Conservation (phyloP, 768 basidiomycete genomes). For the Rhodotorula toruloides region DNA sequence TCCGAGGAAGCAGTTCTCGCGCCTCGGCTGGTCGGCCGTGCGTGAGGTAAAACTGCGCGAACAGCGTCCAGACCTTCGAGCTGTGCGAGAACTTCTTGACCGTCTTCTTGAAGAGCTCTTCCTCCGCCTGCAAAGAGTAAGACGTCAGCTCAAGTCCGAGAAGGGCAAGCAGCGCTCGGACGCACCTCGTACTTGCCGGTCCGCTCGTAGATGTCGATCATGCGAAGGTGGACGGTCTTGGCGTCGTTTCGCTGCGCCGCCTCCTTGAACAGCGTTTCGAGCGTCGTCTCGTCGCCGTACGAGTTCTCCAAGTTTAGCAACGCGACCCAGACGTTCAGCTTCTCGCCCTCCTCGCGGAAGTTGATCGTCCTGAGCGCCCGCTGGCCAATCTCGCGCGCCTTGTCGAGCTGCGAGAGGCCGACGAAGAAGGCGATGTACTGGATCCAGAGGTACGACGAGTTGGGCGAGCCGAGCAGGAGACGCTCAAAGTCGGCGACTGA, state of each 20-base stretch:
- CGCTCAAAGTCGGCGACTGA: conserved; percentile 95
- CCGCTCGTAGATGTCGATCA: conserved; percentile 77
- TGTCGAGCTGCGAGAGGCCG: conserved; percentile 91
- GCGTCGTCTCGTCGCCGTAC: conserved; percentile 75
- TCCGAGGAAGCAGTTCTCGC: conserved; percentile 75
- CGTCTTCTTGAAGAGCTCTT: conserved; percentile 79
- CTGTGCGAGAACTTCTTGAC: conserved; percentile 91
- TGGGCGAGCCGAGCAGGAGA: conserved; percentile 82
- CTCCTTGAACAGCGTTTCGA: conserved; percentile 81
- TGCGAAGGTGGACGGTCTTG: conserved; percentile 77
- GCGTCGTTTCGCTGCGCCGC: conserved; percentile 86
- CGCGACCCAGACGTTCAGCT: conserved; percentile 95
- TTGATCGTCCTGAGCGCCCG: conserved; percentile 80
- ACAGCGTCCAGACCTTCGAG: conserved; percentile 88
- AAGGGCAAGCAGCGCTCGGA: conserved; percentile 7
- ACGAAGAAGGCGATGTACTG: conserved; percentile 99
- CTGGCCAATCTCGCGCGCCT: conserved; percentile 78
- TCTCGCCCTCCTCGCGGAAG: conserved; percentile 94
- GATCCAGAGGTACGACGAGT: conserved; percentile 96
- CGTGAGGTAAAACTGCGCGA: conserved; percentile 73
- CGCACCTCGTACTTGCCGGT: conserved; percentile 72
- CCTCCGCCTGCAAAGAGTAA: conserved; percentile 63
- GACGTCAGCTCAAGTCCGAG: not conserved
- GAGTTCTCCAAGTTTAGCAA: conserved; percentile 88
- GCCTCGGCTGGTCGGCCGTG: conserved; percentile 70